Conservation (phyloP, 2,329 filamentous ascomycete species). For the Beauveria pseudobassiana region DNA sequence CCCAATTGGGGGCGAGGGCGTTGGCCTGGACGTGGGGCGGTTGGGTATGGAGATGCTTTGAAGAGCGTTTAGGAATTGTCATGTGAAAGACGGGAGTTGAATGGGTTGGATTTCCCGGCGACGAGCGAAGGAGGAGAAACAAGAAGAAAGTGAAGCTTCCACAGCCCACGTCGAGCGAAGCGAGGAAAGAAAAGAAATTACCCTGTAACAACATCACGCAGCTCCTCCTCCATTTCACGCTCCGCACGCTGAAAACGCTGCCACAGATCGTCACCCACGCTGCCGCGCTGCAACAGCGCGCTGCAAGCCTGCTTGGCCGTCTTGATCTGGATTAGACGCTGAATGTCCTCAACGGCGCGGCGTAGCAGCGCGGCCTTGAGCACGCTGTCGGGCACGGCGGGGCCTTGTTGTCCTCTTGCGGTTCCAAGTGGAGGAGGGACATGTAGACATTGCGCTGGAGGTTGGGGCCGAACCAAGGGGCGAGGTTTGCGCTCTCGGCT, state of each 20-base stretch:
- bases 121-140: too few relatives aligned
- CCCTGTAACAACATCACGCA: slow-evolving; percentile 88
- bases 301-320: slow-evolving; percentile 83
- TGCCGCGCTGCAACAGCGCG: slow-evolving; percentile 76
- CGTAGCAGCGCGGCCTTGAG: slow-evolving; percentile 82
- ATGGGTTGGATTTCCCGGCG: too few relatives aligned
- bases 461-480: slow-evolving; percentile 90
- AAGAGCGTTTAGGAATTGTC: neutral
- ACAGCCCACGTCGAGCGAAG: neutral
- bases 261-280: slow-evolving; percentile 93
- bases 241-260: slow-evolving; percentile 86
- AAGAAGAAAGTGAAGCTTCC: neutral
- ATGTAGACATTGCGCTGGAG: slow-evolving; percentile 92
- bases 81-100: neutral
- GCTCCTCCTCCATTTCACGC: slow-evolving; percentile 95
- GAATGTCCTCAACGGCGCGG: slow-evolving; percentile 87
- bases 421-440: slow-evolving; percentile 74
- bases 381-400: slow-evolving; percentile 69
- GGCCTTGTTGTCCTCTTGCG: slow-evolving; percentile 55
- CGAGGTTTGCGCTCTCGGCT: slow-evolving; percentile 77
- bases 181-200: slow-evolving; percentile 30
- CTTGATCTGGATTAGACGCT: slow-evolving; percentile 81
- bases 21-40: slow-evolving; percentile 89
- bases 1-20: slow-evolving; percentile 81
- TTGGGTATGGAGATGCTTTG: too few relatives aligned